Evolutionary conservation across 1,284 basidiomycete species (phyloP).

Genomic region (Irpex sp.): DNA sequence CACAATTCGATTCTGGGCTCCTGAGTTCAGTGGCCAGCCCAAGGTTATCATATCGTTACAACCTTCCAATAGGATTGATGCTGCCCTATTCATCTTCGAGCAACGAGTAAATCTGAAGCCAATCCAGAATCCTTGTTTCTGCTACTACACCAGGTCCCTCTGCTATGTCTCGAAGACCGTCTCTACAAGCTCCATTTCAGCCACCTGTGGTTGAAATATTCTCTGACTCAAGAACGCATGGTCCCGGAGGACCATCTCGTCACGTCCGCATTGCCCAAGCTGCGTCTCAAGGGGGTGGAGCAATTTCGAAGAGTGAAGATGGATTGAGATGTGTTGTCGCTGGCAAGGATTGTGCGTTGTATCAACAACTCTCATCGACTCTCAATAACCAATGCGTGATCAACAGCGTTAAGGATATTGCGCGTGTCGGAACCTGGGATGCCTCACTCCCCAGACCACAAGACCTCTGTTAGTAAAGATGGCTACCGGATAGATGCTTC

Average conservation of each 20-base stretch:
- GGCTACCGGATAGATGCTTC: constrained; percentile 64
- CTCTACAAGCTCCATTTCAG: constrained; percentile 16
- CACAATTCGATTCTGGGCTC: background rate
- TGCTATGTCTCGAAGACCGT: constrained; percentile 19
- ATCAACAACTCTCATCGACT: background rate
- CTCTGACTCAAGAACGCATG: constrained; percentile 43
- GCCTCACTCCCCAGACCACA: constrained; percentile 41
- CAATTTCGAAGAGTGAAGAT: constrained; percentile 65
- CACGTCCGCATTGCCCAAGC: constrained; percentile 56
- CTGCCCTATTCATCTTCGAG: background rate
- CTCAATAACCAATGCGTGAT: constrained; percentile 1
- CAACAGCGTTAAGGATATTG: constrained; percentile 61
- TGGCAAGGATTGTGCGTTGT: constrained; percentile 66
- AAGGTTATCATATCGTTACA: background rate
- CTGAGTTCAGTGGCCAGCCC: no score
- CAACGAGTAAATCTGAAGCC: background rate
- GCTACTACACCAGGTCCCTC: background rate
- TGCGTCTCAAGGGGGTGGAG: constrained; percentile 55
- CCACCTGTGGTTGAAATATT: constrained; percentile 27
- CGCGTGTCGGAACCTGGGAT: constrained; percentile 46
- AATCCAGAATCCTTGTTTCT: background rate
- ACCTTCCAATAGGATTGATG: background rate
- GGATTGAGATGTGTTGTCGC: constrained; percentile 64
- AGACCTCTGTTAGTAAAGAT: constrained; percentile 49
- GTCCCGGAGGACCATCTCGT: constrained; percentile 41